Evolutionary conservation across 2,329 filamentous ascomycete species (phyloP).

Genomic region (Pezicula radicicola): DNA sequence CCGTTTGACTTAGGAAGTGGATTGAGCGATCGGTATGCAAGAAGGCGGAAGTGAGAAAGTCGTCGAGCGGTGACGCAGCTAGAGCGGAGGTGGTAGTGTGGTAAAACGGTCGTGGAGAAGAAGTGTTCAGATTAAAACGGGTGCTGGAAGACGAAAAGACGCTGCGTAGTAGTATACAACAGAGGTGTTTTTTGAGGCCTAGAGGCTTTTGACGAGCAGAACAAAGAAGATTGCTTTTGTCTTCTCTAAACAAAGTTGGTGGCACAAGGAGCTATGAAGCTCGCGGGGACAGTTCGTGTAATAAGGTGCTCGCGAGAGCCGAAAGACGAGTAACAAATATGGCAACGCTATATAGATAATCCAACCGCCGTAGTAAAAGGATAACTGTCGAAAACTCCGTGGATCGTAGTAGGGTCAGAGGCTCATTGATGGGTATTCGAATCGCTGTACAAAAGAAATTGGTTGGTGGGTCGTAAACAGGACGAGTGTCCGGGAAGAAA

Average conservation of each 20-base stretch:
- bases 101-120: conserved; percentile 9
- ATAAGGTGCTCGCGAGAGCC: conserved; percentile 18
- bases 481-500: conserved; percentile 18
- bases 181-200: conserved; percentile 26
- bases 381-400: conserved; percentile 29
- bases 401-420: conserved; percentile 34
- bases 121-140: conserved; percentile 18
- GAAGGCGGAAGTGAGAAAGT: conserved; percentile 16
- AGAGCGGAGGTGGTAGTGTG: background rate
- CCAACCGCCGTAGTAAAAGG: conserved; percentile 24
- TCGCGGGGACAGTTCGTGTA: conserved; percentile 14
- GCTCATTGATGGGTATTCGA: conserved; percentile 39
- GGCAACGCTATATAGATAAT: conserved; percentile 33
- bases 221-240: conserved; percentile 30
- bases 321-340: conserved; percentile 26
- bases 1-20: conserved; percentile 13
- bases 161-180: conserved; percentile 23
- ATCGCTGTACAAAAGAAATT: conserved; percentile 49
- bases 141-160: conserved; percentile 13
- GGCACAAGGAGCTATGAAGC: conserved; percentile 25
- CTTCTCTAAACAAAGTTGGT: conserved; percentile 31
- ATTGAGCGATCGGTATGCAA: conserved; percentile 2
- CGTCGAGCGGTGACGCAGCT: conserved; percentile 4
- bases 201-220: conserved; percentile 22
- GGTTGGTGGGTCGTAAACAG: conserved; percentile 36